Evolutionary conservation across 2,329 filamentous ascomycete genomes (phyloP).

Genomic region (Arthrobotrys iridis): DNA sequence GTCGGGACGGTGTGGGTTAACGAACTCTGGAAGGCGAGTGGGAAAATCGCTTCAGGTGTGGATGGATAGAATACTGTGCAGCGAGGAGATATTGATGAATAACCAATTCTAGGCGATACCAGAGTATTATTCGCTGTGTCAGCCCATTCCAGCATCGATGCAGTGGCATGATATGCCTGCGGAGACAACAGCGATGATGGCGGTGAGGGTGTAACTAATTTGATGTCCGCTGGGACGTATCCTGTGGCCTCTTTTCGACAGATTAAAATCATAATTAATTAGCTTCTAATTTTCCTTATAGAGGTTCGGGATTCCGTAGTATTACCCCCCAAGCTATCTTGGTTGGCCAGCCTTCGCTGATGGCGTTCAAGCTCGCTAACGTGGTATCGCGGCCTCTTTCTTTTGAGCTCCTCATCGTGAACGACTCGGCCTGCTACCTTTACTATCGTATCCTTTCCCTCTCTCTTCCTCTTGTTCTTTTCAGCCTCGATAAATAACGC

Average conservation of each 20-base stretch:
- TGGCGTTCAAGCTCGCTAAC: neutral
- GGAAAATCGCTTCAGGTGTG: neutral
- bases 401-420: neutral
- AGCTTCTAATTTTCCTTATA: no score
- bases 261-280: no score
- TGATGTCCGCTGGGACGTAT: neutral
- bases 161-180: no score
- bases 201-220: neutral
- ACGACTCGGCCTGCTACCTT: neutral
- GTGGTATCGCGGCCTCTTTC: neutral
- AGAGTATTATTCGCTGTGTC: no score
- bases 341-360: neutral
- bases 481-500: neutral
- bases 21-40: neutral
- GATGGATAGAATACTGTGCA: neutral
- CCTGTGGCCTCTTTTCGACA: neutral
- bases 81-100: no score
- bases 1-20: neutral
- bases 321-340: neutral
- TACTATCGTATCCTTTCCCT: conserved; percentile 9
- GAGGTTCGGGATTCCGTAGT: no score
- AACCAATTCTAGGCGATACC: no score
- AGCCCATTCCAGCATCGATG: neutral
- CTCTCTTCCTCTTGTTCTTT: neutral
- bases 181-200: no score